A percentile compares a stretch with the other conserved stretches of the same genome.
These are phyloP conservation scores for Aegilops longissima DNA, from an alignment of 176 grass and related monocot genomes.

Conservation along the genomic window DNA sequence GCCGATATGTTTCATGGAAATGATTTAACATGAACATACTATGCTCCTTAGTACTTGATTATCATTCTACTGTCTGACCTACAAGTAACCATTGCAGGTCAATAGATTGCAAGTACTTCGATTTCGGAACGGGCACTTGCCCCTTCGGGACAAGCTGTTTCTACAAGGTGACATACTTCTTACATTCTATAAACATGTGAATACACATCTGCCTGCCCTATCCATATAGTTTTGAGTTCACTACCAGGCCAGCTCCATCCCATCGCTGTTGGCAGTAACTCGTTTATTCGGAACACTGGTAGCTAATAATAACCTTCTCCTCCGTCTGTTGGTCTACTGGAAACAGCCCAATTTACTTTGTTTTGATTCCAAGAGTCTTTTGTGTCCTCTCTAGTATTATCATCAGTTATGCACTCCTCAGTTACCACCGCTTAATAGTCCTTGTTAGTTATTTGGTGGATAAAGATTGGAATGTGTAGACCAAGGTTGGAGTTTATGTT, in stretches of 20 bases:
- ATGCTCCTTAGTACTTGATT: not conserved
- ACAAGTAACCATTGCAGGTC: slow-evolving; percentile 56
- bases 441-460: slow-evolving; percentile 12
- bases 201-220: not conserved
- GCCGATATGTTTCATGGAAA: slow-evolving; percentile 4
- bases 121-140: slow-evolving; percentile 86
- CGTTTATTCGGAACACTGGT: not conserved
- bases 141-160: slow-evolving; percentile 95
- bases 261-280: not conserved
- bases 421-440: not conserved
- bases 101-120: slow-evolving; percentile 97
- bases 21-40: slow-evolving; percentile 9
- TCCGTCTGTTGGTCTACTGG: not conserved
- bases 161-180: slow-evolving; percentile 48
- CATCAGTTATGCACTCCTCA: not conserved
- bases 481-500: not conserved
- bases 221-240: not conserved
- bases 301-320: not conserved
- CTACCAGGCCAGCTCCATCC: not conserved
- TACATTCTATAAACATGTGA: slow-evolving; percentile 17
- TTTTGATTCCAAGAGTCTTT: not conserved
- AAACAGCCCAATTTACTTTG: not conserved
- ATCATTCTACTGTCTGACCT: slow-evolving; percentile 27
- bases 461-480: not conserved
- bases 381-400: not conserved